Evolutionary conservation across 106 monocot species (phyloP), one percentile per base, ranked within the genome.

Genomic region (Triglochin maritima): DNA sequence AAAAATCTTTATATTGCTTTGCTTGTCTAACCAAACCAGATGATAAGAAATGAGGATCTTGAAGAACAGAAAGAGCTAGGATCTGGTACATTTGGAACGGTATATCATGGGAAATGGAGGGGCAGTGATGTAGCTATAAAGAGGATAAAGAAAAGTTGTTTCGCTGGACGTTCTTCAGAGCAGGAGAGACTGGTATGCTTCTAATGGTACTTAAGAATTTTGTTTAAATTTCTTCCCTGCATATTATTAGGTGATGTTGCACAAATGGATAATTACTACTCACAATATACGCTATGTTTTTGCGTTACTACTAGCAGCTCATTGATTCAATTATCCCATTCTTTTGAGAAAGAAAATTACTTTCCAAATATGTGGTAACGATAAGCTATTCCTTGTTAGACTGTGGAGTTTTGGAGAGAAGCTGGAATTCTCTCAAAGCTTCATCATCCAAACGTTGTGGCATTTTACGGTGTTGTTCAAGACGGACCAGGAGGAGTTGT

Each of bases 91-190:
- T 93, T 86, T 70, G 93, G 93, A 57, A 93, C 88, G 29, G 93
- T 93, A 13, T 93, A 86, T 67, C 93, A 93, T 76, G 93, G 93
- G 9, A 89, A 86, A 80, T 93, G 93, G 93, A 88, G 86, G 74
- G 93, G 93, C 64, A 86, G 75, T 57, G 93, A 93, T 82, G 93
- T 93, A 13, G 93, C 93, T 49, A 93, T 93, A 65, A 93, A 93
- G 66, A 50, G 93, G 44, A 93, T 93, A 66, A 89, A 93, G 71
- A 89, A 93, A 67, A 89, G 88, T 75, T 93, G 85, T 47, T 93
- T 89, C 60, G 82, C 83, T 57, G 83, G 81, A 17, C 85, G 86
- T 50, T 82, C 88, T 49, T 89, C 93, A 62, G 93, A 94, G 74
- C 89, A 89, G 49, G 86, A 86, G 74, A 93, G 88, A 80, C 65